Base-by-base conservation (phyloP, 164 flowering plant species). In the Platanus orientalis region DNA sequence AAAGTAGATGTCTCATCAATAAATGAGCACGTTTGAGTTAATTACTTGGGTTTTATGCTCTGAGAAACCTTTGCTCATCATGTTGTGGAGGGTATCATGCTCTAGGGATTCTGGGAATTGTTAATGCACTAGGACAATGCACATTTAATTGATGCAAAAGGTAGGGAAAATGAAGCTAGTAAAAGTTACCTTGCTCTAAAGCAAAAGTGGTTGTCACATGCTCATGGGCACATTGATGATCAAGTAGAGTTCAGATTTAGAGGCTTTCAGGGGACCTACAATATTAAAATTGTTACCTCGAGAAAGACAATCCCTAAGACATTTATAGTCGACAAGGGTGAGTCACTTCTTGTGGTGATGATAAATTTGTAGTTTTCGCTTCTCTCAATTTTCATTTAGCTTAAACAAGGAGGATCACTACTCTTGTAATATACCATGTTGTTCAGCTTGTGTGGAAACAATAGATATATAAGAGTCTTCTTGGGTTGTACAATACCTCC, bases 91-190 rank as follows among this genome's bases (percentile, higher is more conserved):
- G 98, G 98, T 2, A 65, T 92, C 17, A 74, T 93, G 90, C 69
- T 93, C 13, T 93, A 97, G 98, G 97, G 98, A 66, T 93, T 93
- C 61, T 93, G 98, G 98, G 98, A 93, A 78, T 57, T 90, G 74
- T 90, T 90, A 68, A 92, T 92, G 98, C 83, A 90, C 76, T 63
- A 97, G 14, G 82, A 83, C 3, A 76, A 88, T 69, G 71, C 88
- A 0, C 87, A 89, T 55, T 73, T 93, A 53, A 96, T 94, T 47
- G 77, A 87, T 71, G 99, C 97, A 45, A 97, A 94, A 72, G 99
- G 99, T 6, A 80, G 78, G 2, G 25, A 91, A 26, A 94, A 89
- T 60, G 93, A 76, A 77, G 96, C 97, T 13, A 96, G 99, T 5
- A 80, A 68, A 60, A 72, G 90, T 60, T 84, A 44, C 71, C 80